Conservation (phyloP, 73 alveolate species). For the Paramecium tetraurelia region DNA sequence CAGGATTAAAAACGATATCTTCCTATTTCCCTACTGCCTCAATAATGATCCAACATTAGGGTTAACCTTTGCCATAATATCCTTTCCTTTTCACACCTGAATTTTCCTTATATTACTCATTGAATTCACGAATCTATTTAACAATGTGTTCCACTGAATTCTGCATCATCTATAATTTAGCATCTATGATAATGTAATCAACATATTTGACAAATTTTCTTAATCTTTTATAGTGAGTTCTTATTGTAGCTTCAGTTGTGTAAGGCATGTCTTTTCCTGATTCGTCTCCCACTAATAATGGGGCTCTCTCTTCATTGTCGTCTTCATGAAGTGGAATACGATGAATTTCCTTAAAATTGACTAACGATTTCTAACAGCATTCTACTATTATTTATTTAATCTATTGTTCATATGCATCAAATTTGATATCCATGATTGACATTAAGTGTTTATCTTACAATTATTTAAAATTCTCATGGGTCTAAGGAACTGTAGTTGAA, state of each 20-base stretch:
- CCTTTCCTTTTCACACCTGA: constrained; percentile 43
- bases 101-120: neutral
- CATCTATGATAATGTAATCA: constrained; percentile 90
- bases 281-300: constrained; percentile 89
- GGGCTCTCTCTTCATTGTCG: constrained; percentile 76
- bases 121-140: neutral
- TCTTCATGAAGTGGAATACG: constrained; percentile 77
- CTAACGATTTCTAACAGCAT: constrained; percentile 78
- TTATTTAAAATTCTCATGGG: constrained; percentile 66
- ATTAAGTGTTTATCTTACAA: constrained; percentile 69
- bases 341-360: constrained; percentile 79
- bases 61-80: constrained; percentile 66
- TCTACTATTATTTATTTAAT: constrained; percentile 69
- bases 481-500: constrained; percentile 68
- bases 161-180: constrained; percentile 72
- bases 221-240: constrained; percentile 94
- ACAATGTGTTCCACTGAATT: constrained; percentile 48
- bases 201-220: constrained; percentile 88
- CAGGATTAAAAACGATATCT: constrained; percentile 37
- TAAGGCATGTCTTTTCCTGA: constrained; percentile 90
- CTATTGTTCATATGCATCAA: constrained; percentile 66
- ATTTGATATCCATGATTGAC: constrained; percentile 61
- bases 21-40: constrained; percentile 41
- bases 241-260: constrained; percentile 97
- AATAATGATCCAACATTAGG: constrained; percentile 62